Evolutionary conservation across 768 basidiomycete species (phyloP).

Genomic region (Lentinula detonsa): DNA sequence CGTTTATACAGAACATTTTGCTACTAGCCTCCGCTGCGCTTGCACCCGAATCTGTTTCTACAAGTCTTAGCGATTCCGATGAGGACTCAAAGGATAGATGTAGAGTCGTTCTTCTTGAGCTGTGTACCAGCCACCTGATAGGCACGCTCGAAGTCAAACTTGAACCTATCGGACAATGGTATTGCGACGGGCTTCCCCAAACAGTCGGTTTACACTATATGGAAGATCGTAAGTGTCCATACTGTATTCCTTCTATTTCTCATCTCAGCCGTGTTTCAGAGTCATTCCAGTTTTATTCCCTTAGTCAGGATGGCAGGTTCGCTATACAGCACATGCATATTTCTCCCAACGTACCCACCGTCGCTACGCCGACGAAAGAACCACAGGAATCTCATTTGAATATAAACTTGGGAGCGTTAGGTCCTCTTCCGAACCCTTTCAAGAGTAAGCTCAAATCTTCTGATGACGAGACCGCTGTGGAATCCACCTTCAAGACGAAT

Average conservation of each 20-base stretch:
- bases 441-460: constrained; percentile 48
- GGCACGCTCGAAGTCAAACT: background rate
- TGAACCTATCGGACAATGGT: constrained; percentile 7
- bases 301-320: constrained; percentile 39
- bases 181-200: background rate
- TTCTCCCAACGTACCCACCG: constrained; percentile 13
- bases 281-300: constrained; percentile 31
- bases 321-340: constrained; percentile 34
- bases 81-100: constrained; percentile 4
- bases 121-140: background rate
- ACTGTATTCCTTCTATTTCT: background rate
- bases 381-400: constrained; percentile 20
- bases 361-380: constrained; percentile 14
- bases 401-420: constrained; percentile 14
- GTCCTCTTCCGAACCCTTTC: constrained; percentile 62
- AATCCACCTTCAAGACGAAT: constrained; percentile 8
- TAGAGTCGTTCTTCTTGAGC: constrained; percentile 8
- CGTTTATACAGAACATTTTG: constrained; percentile 26
- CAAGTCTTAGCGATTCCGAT: background rate
- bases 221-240: background rate
- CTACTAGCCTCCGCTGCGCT: constrained; percentile 41
- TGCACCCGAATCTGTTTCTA: constrained; percentile 11
- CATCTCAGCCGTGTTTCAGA: constrained; percentile 18
- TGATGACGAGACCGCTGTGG: constrained; percentile 26
- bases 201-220: constrained; percentile 1